Conservation (phyloP, 441 rosid species). For the Erodium moschatum region DNA sequence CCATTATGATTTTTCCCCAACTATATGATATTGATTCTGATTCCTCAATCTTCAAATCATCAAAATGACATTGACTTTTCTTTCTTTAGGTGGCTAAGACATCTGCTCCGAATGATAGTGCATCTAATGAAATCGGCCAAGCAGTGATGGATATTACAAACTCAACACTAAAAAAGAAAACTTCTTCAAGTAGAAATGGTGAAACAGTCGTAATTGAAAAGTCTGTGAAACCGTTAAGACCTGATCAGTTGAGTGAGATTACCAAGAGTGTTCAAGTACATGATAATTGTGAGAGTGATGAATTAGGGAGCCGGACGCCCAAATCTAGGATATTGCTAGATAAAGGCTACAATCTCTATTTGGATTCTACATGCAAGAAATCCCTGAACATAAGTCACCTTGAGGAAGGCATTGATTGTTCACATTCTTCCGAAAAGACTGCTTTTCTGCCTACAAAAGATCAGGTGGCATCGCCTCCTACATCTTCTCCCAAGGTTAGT, state of each 20-base stretch:
- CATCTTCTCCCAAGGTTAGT: constrained; percentile 22
- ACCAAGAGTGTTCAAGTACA: constrained; percentile 18
- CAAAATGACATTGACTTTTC: constrained; percentile 15
- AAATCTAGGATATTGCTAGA: constrained; percentile 59
- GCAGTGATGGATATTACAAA: constrained; percentile 24
- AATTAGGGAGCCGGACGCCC: constrained; percentile 47
- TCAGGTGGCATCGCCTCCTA: constrained; percentile 14
- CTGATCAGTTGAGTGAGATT: constrained; percentile 15
- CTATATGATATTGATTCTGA: not conserved
- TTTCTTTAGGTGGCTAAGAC: constrained; percentile 26
- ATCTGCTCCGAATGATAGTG: constrained; percentile 16
- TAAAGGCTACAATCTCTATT: constrained; percentile 56
- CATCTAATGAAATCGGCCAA: constrained; percentile 25
- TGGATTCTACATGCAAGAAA: constrained; percentile 21
- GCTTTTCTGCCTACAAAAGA: constrained; percentile 6
- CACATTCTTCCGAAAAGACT: constrained; percentile 26
- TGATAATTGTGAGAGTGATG: constrained; percentile 20
- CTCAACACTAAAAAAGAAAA: constrained; percentile 21
- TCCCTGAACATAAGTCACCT: too few species aligned
- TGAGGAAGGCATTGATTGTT: too few species aligned
- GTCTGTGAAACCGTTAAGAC: constrained; percentile 24
- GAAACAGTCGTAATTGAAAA: constrained; percentile 13
- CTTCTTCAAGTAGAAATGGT: constrained; percentile 22
- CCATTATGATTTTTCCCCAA: too few species aligned
- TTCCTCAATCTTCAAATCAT: constrained; percentile 10